A percentile compares a stretch with the other conserved stretches of the same genome.
These are phyloP conservation scores for Megacollybia marginata DNA, from an alignment of 768 basidiomycete genomes.

Conservation along the genomic window DNA sequence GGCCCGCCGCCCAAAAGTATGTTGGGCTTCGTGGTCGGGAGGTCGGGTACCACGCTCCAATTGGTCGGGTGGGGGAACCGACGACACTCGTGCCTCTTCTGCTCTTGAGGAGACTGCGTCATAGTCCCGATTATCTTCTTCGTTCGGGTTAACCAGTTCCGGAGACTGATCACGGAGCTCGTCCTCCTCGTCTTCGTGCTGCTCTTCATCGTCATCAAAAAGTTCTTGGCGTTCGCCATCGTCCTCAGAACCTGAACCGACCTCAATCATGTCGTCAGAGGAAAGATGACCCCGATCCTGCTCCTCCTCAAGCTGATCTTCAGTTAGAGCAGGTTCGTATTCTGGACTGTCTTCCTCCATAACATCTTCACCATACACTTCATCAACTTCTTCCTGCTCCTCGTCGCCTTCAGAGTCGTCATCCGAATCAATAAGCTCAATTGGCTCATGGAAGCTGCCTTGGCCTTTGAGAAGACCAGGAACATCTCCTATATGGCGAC, in stretches of 20 bases:
- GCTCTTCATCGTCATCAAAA: slow-evolving; percentile 6
- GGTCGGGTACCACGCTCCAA: neutral
- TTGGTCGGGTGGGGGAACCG: neutral
- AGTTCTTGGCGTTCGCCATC: slow-evolving; percentile 6
- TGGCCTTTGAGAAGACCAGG: slow-evolving; percentile 33
- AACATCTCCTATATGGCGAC: slow-evolving; percentile 54
- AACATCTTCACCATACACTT: slow-evolving; percentile 6
- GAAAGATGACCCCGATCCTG: neutral
- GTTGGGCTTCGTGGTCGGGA: neutral
- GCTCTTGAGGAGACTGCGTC: slow-evolving; percentile 1
- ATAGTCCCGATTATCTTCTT: slow-evolving; percentile 4
- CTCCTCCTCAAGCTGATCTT: slow-evolving; percentile 2
- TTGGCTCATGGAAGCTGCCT: slow-evolving; percentile 33
- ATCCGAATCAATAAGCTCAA: slow-evolving; percentile 33
- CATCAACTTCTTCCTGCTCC: slow-evolving; percentile 17
- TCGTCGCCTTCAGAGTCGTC: slow-evolving; percentile 7
- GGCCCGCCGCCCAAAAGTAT: too few relatives aligned
- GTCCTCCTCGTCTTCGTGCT: slow-evolving; percentile 6
- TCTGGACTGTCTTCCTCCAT: slow-evolving; percentile 2
- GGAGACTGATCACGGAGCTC: neutral
- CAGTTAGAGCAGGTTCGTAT: neutral
- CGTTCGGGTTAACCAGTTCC: neutral
- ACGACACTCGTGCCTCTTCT: neutral
- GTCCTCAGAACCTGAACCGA: slow-evolving; percentile 11
- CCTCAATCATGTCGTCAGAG: slow-evolving; percentile 9